phyloP scores from a whole-genome alignment of 805 yeast genomes.

The Ogataea minuta region DNA sequence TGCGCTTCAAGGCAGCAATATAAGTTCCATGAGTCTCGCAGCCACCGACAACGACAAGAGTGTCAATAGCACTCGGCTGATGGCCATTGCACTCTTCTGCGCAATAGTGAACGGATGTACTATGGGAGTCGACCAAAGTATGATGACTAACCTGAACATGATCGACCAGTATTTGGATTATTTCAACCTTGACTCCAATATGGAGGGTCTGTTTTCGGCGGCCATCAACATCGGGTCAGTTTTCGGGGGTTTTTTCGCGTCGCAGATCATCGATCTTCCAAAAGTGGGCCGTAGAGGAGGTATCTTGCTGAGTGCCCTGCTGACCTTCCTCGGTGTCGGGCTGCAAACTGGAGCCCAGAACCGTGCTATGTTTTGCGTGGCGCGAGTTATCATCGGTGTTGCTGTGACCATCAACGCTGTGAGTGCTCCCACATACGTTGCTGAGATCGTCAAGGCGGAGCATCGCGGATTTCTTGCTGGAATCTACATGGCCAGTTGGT shows the following conservation, averaged over 20 bases:
- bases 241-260: conserved; percentile 28
- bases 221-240: conserved; percentile 30
- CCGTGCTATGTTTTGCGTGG: conserved; percentile 37
- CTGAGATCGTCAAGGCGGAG: conserved; percentile 34
- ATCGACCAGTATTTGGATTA: conserved; percentile 25
- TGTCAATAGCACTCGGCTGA: conserved; percentile 19
- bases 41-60: neutral
- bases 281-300: conserved; percentile 32
- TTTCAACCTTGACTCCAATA: conserved; percentile 24
- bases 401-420: conserved; percentile 33
- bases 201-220: conserved; percentile 29
- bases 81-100: conserved; percentile 24
- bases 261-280: conserved; percentile 23
- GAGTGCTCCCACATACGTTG: conserved; percentile 36
- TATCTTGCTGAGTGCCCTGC: conserved; percentile 26
- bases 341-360: conserved; percentile 39
- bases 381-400: conserved; percentile 37
- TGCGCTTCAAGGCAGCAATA: no score
- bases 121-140: conserved; percentile 30
- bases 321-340: conserved; percentile 35
- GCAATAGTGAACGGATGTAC: conserved; percentile 28
- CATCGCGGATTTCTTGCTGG: conserved; percentile 32
- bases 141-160: conserved; percentile 29
- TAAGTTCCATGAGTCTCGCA: no score
- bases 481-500: conserved; percentile 31